Evolutionary conservation across 768 basidiomycete species (phyloP), one percentile per base, ranked within the genome.

Genomic region (Kwoniella sp.): DNA sequence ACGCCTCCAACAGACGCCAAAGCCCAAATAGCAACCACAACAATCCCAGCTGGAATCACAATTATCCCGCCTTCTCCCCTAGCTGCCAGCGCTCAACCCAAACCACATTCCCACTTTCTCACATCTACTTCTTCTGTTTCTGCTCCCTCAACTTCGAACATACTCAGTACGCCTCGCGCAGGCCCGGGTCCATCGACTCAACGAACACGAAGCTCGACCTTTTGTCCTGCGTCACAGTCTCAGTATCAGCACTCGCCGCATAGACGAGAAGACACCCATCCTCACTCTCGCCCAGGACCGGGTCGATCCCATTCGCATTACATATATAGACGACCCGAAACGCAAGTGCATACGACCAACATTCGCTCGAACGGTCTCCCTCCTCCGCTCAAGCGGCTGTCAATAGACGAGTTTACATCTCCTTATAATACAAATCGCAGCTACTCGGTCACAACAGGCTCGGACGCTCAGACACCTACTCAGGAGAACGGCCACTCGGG

Each of bases 41-140:
- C 37, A 55, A 30, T 33, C 33, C 58, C 58, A 52, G 50, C 49
- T 60, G 58, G 47, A 60, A 60, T 60, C 30, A 60, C 58, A 60
- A 60, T 60, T 9, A 60, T 60, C 58, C 58, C 58, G 58, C 58
- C 58, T 49, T 60, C 58, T n/a, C 58, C 58, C 26, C 37, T 40
- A 5, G 40, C 21, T 2, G 15, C 22, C n/a, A 37, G 40, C 30
- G 9, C 30, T 33, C n/a, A 37, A 24, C 40, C 33, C 6, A 55
- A 40, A 26, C 10, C n/a, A 4, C 40, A 22, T 17, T 9, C 33
- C 21, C 19, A 29, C 40, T 24, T 40, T 19, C 10, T 24, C 12
- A 22, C 21, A 2, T 17, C 36, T 13, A 2, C 24, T 21, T 48
- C 56, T 21, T 13, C 57, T 48, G 33, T 49, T 49, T 36, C 40